These are phyloP conservation scores for Shiraia sp. DNA, from an alignment of 2,329 filamentous ascomycete genomes.

Conservation along the genomic window DNA sequence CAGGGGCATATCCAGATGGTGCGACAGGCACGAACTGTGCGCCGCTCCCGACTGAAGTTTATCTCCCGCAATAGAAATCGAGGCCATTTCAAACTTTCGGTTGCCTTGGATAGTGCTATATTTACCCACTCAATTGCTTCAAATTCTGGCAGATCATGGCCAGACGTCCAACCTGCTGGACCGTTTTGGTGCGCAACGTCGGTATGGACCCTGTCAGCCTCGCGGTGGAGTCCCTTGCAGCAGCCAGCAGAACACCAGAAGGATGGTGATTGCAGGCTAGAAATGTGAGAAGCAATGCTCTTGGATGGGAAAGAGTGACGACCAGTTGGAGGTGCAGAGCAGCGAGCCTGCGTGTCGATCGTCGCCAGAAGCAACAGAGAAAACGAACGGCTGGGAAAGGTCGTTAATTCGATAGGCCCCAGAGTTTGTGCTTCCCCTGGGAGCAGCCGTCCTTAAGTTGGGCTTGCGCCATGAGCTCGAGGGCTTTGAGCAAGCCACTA, in stretches of 20 bases:
- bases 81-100: constrained; percentile 19
- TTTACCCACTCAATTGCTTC: constrained; percentile 16
- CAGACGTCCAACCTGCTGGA: constrained; percentile 3
- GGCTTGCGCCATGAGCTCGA: constrained; percentile 19
- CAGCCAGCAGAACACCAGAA: neutral
- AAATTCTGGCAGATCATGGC: constrained; percentile 25
- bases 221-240: constrained; percentile 23
- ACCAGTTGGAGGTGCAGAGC: constrained; percentile 18
- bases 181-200: constrained; percentile 1
- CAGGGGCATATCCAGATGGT: constrained; percentile 31
- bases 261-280: constrained; percentile 7
- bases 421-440: constrained; percentile 21
- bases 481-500: constrained; percentile 30
- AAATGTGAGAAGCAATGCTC: neutral
- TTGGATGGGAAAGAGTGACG: constrained; percentile 24
- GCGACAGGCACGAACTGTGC: constrained; percentile 30
- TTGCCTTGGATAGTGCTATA: constrained; percentile 15
- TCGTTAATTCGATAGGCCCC: constrained; percentile 18
- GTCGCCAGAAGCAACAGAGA: constrained; percentile 25
- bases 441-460: constrained; percentile 33
- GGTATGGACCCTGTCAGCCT: neutral
- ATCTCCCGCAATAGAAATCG: constrained; percentile 14
- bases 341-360: constrained; percentile 11
- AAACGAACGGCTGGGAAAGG: constrained; percentile 15
- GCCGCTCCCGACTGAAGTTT: constrained; percentile 26